Evolutionary conservation across 495 filamentous ascomycete genomes (phyloP), one percentile per base, ranked within the genome.

Genomic region (Trichoderma asperelloides): DNA sequence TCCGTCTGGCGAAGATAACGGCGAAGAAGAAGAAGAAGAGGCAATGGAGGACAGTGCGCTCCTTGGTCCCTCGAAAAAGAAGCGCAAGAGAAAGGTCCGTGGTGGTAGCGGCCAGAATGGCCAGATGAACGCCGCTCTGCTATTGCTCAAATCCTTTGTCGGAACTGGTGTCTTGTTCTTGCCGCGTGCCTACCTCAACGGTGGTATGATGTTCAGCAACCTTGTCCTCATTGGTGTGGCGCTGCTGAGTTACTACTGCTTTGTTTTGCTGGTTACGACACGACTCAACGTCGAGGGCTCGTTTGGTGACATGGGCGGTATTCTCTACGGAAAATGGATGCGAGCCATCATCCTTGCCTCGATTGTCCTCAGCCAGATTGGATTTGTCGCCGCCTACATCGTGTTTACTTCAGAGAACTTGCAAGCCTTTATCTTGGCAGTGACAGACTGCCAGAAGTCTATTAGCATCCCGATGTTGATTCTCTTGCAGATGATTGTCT

Each of bases 111-210:
- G 91, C 49, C 90, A 83, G 21, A 92, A 87, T 68, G 87, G 84
- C 43, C 83, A 89, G 23, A 87, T 86, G 51, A 86, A 87, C 67
- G 94, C 95, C 15, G 86, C 88, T 18, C 74, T 97, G 63, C 82
- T 98, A 25, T 82, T 98, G 45, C 84, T 98, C 63, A 98, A 98
- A 77, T 96, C 93, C 13, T 98, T 98, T 71, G 94, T 98, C 47
- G 95, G 95, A 15, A 98, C 95, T 1, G 95, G 95, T 40, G 95
- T 98, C n/a, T 79, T 98, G 39, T 98, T 98, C 80, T 81, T 98
- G 4, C 95, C 95, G 0, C 87, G 91, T 68, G 95, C 95, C 16
- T 87, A 93, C 77, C 83, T 96, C 60, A 98, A 98, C 71, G 95
- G 95, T 62, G 95, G 95, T 66, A 97, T 98, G 92, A 78, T 98